Percentiles rank a stretch among this genome's conserved stretches.
These are phyloP conservation scores for Exophiala xenobiotica DNA, from an alignment of 2,329 filamentous ascomycete genomes.

Conservation along the genomic window DNA sequence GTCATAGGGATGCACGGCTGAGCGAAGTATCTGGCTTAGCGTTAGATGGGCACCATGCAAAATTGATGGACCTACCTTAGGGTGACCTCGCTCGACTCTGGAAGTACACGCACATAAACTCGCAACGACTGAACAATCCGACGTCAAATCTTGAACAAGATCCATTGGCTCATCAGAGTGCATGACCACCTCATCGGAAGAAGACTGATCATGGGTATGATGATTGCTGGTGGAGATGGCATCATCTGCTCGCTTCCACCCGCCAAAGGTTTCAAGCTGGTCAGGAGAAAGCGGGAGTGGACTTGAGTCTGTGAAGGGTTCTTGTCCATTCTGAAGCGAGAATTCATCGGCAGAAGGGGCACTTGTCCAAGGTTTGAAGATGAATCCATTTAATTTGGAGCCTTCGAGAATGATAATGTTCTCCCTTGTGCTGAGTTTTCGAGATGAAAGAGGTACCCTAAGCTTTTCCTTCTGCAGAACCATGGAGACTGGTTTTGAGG, in stretches of 20 bases:
- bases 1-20: constrained; percentile 75
- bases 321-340: constrained; percentile 47
- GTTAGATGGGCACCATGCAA: constrained; percentile 15
- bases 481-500: background rate
- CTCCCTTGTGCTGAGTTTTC: constrained; percentile 67
- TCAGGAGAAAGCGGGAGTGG: constrained; percentile 70
- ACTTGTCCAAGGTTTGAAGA: constrained; percentile 81
- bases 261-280: constrained; percentile 73
- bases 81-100: constrained; percentile 66
- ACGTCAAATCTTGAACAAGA: constrained; percentile 90
- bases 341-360: constrained; percentile 65
- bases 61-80: constrained; percentile 54
- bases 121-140: constrained; percentile 95
- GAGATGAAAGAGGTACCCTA: constrained; percentile 45
- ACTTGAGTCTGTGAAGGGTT: constrained; percentile 65
- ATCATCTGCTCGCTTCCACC: constrained; percentile 77
- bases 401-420: constrained; percentile 73
- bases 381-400: constrained; percentile 76
- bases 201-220: constrained; percentile 32
- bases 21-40: constrained; percentile 61
- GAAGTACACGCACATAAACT: constrained; percentile 82
- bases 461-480: constrained; percentile 26
- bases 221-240: constrained; percentile 50
- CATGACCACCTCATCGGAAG: constrained; percentile 53
- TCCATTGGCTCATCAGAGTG: constrained; percentile 60